Conservation (phyloP, 306 rosid genomes). For the Astragalus membranaceus region DNA sequence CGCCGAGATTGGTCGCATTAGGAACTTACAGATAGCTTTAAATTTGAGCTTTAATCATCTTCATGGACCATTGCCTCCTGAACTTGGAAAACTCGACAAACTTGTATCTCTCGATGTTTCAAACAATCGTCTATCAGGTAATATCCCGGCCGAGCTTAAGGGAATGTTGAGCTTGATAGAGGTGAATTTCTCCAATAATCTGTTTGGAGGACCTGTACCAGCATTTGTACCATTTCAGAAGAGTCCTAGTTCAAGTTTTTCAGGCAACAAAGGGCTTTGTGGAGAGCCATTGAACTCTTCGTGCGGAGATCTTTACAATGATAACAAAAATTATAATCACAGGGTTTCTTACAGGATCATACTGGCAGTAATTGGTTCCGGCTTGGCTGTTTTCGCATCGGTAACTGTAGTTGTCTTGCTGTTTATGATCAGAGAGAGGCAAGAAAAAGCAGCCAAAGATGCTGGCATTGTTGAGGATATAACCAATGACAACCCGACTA, state of each 20-base stretch:
- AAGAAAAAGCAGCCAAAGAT: conserved; percentile 75
- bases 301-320: conserved; percentile 50
- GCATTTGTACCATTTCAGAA: conserved; percentile 84
- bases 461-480: conserved; percentile 55
- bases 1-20: conserved; percentile 73
- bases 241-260: conserved; percentile 75
- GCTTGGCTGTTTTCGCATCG: conserved; percentile 76
- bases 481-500: conserved; percentile 42
- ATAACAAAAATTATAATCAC: conserved; percentile 53
- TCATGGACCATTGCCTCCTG: conserved; percentile 68
- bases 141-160: conserved; percentile 69
- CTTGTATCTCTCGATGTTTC: conserved; percentile 92
- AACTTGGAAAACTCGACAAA: conserved; percentile 89
- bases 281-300: conserved; percentile 75
- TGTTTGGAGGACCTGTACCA: conserved; percentile 73
- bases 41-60: conserved; percentile 94
- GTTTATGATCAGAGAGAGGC: conserved; percentile 86
- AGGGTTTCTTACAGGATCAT: conserved; percentile 87
- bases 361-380: conserved; percentile 83
- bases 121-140: conserved; percentile 73
- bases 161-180: conserved; percentile 98
- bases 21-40: conserved; percentile 91
- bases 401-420: conserved; percentile 82
- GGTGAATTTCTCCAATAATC: conserved; percentile 91
- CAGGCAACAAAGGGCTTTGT: conserved; percentile 81